Evolutionary conservation across 805 yeast species (phyloP).

Genomic region (Yarrowia sp.): DNA sequence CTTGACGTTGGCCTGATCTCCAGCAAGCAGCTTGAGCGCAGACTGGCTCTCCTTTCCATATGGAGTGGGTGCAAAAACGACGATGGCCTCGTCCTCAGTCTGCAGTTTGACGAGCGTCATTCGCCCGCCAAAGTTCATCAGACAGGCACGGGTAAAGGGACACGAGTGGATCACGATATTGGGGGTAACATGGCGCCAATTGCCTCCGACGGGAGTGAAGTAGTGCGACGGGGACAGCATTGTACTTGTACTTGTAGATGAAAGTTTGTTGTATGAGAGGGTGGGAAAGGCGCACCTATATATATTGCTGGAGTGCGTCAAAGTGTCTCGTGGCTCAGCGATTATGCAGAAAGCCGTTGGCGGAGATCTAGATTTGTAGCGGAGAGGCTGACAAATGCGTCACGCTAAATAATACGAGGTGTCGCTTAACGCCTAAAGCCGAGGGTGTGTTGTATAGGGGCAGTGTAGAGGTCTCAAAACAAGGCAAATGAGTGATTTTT

Average conservation of each 20-base stretch:
- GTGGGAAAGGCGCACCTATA: too few relatives aligned
- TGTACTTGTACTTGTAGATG: too few relatives aligned
- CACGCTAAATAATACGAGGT: neutral
- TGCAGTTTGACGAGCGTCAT: constrained; percentile 30
- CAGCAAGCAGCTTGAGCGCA: constrained; percentile 26
- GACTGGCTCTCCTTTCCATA: constrained; percentile 32
- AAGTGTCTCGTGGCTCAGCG: too few relatives aligned
- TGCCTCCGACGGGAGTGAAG: constrained; percentile 32
- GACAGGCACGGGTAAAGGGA: constrained; percentile 30
- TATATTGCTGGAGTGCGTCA: too few relatives aligned
- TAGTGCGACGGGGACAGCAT: constrained; percentile 5
- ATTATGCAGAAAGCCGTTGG: neutral
- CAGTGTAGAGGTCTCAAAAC: neutral
- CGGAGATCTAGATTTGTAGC: neutral
- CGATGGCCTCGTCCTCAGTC: constrained; percentile 28
- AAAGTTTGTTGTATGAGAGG: too few relatives aligned
- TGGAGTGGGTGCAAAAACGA: constrained; percentile 32
- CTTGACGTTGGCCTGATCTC: constrained; percentile 31
- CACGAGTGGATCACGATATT: constrained; percentile 32
- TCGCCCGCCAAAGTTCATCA: constrained; percentile 32
- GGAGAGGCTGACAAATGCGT: constrained; percentile 5
- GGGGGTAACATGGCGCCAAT: constrained; percentile 26
- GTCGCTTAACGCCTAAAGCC: constrained; percentile 18
- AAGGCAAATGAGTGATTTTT: too few relatives aligned
- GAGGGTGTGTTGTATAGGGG: neutral